Conservation (phyloP, 192 early-diverging fungal genomes). For the Coemansia biformis region DNA sequence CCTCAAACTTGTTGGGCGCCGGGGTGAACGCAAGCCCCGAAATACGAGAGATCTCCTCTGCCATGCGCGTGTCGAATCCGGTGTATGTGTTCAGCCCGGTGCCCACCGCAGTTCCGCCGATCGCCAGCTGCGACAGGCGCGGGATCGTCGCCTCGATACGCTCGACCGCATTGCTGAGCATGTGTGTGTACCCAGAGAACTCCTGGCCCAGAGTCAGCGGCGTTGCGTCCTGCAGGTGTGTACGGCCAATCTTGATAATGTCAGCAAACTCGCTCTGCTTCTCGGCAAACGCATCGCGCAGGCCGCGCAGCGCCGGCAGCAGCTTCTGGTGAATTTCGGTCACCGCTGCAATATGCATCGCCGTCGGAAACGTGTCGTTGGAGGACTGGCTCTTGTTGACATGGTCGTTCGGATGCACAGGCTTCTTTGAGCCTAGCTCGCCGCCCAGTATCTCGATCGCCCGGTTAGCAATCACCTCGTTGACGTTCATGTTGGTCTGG, state of each 20-base stretch:
- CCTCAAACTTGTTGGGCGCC: constrained; percentile 99
- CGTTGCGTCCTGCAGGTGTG: constrained; percentile 97
- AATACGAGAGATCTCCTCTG: constrained; percentile 77
- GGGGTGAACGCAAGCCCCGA: constrained; percentile 89
- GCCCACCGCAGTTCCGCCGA: constrained; percentile 96
- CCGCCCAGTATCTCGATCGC: constrained; percentile 93
- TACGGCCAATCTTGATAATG: constrained; percentile 99
- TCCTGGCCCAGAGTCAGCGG: constrained; percentile 97
- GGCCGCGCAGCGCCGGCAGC: constrained; percentile 75
- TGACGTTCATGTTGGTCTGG: constrained; percentile 98
- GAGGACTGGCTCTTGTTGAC: constrained; percentile 98
- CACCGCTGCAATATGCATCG: constrained; percentile 98
- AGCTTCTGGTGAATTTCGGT: constrained; percentile 77
- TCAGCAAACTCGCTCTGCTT: constrained; percentile 79
- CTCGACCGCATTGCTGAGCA: constrained; percentile 83
- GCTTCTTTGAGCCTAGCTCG: constrained; percentile 85
- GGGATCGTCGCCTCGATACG: constrained; percentile 79
- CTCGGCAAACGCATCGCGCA: constrained; percentile 73
- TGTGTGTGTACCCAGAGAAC: constrained; percentile 96
- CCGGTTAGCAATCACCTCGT: constrained; percentile 97
- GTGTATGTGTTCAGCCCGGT: constrained; percentile 94
- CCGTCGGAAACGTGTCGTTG: constrained; percentile 99
- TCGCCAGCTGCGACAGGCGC: constrained; percentile 88
- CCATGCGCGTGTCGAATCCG: constrained; percentile 89
- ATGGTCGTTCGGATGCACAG: constrained; percentile 99